phyloP scores from a whole-genome alignment of 495 filamentous ascomycete species.

The Hypomontagnella monticulosa region DNA sequence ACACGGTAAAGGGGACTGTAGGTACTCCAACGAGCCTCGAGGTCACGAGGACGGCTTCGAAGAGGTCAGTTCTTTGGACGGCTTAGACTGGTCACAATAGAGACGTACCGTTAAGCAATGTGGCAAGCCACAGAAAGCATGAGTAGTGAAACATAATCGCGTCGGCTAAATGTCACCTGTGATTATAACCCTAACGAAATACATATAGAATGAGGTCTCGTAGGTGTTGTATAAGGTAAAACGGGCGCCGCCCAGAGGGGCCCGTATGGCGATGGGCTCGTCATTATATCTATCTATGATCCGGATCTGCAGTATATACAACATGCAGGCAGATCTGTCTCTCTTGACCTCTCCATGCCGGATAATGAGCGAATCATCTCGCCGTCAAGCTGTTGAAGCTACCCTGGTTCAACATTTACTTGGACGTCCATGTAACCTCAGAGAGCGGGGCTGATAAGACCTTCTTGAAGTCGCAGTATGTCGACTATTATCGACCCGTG shows the following conservation, averaged over 20 bases:
- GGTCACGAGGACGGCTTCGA: constrained; percentile 17
- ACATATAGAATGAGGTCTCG: not conserved
- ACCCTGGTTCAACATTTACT: constrained; percentile 10
- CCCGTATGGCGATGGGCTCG: not conserved
- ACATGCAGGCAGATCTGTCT: constrained; percentile 11
- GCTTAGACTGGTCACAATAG: not conserved
- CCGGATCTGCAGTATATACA: not conserved
- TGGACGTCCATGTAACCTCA: constrained; percentile 34
- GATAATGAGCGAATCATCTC: constrained; percentile 31
- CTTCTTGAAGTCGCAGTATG: not conserved
- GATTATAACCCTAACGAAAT: constrained; percentile 2
- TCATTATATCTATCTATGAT: constrained; percentile 22
- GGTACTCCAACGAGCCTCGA: constrained; percentile 49
- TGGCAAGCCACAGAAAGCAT: constrained; percentile 14
- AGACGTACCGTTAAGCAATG: constrained; percentile 29
- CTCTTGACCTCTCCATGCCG: constrained; percentile 11
- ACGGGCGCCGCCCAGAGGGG: not conserved
- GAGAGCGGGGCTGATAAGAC: constrained; percentile 37
- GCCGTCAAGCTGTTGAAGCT: constrained; percentile 11
- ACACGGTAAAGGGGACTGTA: constrained; percentile 49
- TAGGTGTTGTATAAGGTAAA: constrained; percentile 2
- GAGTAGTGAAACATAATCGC: constrained; percentile 6
- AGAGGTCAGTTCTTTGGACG: constrained; percentile 6
- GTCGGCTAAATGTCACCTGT: constrained; percentile 1
- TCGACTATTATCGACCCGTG: constrained; percentile 2